These are phyloP conservation scores for Theobroma cacao DNA, from an alignment of 345 rosid species.

Conservation along the genomic window DNA sequence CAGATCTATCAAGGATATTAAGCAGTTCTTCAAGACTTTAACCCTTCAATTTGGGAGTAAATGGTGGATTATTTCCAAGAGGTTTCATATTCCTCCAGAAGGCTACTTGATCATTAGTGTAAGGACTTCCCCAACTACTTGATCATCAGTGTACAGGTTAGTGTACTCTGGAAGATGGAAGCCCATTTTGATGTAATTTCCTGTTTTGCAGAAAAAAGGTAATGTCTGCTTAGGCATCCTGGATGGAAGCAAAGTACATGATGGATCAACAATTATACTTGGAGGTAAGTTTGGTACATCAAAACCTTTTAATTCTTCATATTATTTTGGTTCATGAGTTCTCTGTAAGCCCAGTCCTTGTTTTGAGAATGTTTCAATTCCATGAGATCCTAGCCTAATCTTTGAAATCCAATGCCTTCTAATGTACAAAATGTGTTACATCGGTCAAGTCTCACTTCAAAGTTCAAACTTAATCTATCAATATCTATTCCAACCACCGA, in stretches of 20 bases:
- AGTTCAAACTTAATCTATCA: background rate
- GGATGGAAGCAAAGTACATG: conserved; percentile 77
- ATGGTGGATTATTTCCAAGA: conserved; percentile 79
- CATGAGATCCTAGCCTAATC: background rate
- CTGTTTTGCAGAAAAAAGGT: conserved; percentile 63
- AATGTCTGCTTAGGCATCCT: conserved; percentile 87
- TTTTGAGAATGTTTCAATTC: background rate
- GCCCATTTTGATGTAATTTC: conserved; percentile 3
- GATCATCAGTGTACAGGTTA: background rate
- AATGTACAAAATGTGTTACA: background rate
- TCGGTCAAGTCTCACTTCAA: background rate
- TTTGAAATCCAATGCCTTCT: background rate
- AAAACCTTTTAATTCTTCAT: background rate
- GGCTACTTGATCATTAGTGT: conserved; percentile 81
- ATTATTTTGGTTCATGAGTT: background rate
- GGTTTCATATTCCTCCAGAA: conserved; percentile 67
- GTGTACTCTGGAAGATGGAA: background rate
- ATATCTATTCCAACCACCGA: background rate
- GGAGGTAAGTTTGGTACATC: conserved; percentile 53
- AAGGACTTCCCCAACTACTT: conserved; percentile 22
- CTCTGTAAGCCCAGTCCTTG: background rate
- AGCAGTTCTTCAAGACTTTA: conserved; percentile 67
- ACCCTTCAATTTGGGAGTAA: conserved; percentile 81
- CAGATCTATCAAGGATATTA: conserved; percentile 65
- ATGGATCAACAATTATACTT: conserved; percentile 75